Base-by-base conservation (phyloP, 306 rosid genomes). In the Parietaria judaica region DNA sequence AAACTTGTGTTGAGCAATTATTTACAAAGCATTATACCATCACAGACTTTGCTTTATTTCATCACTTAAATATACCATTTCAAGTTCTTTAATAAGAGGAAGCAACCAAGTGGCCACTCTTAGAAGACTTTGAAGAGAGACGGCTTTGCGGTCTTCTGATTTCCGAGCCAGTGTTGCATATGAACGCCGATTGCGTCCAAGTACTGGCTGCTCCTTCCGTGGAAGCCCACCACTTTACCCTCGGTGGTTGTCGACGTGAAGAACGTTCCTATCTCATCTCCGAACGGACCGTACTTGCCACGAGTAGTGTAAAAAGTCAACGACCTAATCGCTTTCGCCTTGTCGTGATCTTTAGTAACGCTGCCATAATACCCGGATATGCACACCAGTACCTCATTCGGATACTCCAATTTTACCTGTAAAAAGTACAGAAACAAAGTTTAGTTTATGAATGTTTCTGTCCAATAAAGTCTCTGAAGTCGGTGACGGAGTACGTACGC, bases 91-190 rank as follows among this genome's bases (percentile, higher is more conserved):
- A 41, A 11, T 12, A 34, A 17, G 45, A 10, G n/a, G 23, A 11
- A 56, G 1, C 45, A 41, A 8, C 14, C 11, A 53, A 64, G 23
- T 53, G 3, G 12, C 6, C 41, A 31, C 15, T 65, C 31, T 81
- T 74, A 83, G 76, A 84, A 91, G 64, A 60, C 54, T 76, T 72
- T 91, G 81, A 87, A 91, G 67, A 80, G 60, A 47, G 86, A 84
- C 8, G 84, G 52, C 73, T 65, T 85, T 41, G 79, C 59, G 62
- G 69, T 31, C 67, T 68, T 83, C 70, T 85, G 95, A 70, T 67
- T 88, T 67, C 95, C 98, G 0, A 88, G 80, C 98, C 98, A 91
- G 49, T 91, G 96, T 44, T 91, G 96, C 97, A 87, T 91, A 59
- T 91, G 98, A 67, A 85, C 79, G 48, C 98, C 98, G 31, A 88